Base-by-base conservation (phyloP, 1,284 basidiomycete species). In the Xerocomus amazonicus region DNA sequence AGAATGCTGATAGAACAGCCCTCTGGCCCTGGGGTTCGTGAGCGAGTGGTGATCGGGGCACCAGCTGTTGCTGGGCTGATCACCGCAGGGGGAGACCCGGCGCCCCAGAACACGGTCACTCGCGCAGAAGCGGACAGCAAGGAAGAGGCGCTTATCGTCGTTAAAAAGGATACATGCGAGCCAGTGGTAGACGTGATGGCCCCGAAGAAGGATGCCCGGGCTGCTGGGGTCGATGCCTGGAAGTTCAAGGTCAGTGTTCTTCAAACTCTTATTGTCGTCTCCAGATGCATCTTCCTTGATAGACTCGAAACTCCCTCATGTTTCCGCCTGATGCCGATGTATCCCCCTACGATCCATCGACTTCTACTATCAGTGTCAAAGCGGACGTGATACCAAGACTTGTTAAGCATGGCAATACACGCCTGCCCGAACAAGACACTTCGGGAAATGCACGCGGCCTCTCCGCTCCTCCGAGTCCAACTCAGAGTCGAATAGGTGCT, bases 241-340 rank as follows among this genome's bases (percentile, higher is more conserved):
- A 83, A 80, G 42, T 96, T 94, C 77, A 94, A 87, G 77, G 92
- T 87, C 62, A 54, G 74, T 48, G 32, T 39, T 34, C 43, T 44
- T 31, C n/a, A 37, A 39, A 14, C 7, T 33, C n/a, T 36, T 23
- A 19, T 49, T 43, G 4, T n/a, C 40, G 36, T 45, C 37, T 43
- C 49, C 39, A 33, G 36, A 36, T 43, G 33, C 48, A 43, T 47
- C 45, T 40, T 54, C 31, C 16, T 43, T 35, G 50, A 8, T 57
- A 93, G 91, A 79, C 90, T 28, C 83, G 93, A 50, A 97, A 97
- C 72, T 83, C 87, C 8, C 76, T 97, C 47, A 95, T 96, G 91
- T 97, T 95, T 62, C 67, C 87, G 1, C 93, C 94, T 3, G 94
- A 96, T 62, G 90, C 90, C 27, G 87, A 97, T 63, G 73, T 79